Conservation (phyloP, 345 rosid species). For the Arabidopsis suecica region DNA sequence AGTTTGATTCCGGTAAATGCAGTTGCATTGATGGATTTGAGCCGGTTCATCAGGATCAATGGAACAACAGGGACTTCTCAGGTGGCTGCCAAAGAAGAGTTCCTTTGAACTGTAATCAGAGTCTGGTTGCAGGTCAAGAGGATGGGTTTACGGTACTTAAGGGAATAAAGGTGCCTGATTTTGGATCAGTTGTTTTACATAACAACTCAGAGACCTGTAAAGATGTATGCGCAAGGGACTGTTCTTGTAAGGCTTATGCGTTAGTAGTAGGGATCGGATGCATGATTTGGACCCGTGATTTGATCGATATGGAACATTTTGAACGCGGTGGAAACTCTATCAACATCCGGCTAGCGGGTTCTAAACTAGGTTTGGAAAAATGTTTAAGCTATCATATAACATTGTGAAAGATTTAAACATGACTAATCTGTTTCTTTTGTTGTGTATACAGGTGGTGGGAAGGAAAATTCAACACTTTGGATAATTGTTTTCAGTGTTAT, state of each 20-base stretch:
- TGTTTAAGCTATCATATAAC: background rate
- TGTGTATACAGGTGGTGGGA: conserved; percentile 43
- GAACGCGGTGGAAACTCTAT: conserved; percentile 39
- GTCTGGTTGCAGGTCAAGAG: conserved; percentile 3
- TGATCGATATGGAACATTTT: conserved; percentile 50
- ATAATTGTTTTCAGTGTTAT: conserved; percentile 37
- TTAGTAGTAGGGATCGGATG: conserved; percentile 41
- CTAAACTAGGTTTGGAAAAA: conserved; percentile 53
- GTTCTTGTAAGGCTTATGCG: conserved; percentile 67
- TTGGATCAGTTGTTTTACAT: conserved; percentile 47
- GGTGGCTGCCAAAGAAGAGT: conserved; percentile 53
- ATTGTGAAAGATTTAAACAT: conserved; percentile 15
- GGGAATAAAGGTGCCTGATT: conserved; percentile 63
- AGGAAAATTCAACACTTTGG: conserved; percentile 39
- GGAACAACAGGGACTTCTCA: conserved; percentile 44
- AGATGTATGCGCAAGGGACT: conserved; percentile 51
- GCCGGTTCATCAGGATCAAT: conserved; percentile 34
- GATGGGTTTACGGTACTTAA: conserved; percentile 54
- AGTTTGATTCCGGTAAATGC: conserved; percentile 43
- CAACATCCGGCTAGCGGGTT: conserved; percentile 48
- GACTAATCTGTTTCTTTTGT: conserved; percentile 2
- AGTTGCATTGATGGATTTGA: conserved; percentile 50
- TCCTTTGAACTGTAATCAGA: conserved; percentile 47
- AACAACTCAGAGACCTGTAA: conserved; percentile 57
- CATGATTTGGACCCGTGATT: conserved; percentile 60